phyloP scores from a whole-genome alignment of 495 filamentous ascomycete genomes.

The Penicillium taxi region DNA sequence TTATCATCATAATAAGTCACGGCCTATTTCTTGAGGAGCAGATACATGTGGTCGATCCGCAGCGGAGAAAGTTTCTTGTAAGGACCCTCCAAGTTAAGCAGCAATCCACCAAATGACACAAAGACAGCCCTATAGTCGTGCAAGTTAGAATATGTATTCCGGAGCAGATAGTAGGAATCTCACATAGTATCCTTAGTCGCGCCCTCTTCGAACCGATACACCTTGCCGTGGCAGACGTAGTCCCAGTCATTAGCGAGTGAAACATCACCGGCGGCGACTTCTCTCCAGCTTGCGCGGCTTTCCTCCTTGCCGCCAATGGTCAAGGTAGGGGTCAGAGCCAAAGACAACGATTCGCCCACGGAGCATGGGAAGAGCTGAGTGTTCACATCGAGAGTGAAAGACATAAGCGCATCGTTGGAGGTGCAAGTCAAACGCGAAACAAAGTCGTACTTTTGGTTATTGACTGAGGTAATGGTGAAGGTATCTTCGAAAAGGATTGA shows the following conservation, averaged over 20 bases:
- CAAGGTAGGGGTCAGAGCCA: slow-evolving; percentile 77
- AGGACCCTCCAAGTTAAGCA: slow-evolving; percentile 85
- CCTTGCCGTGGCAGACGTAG: slow-evolving; percentile 96
- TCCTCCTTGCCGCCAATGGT: slow-evolving; percentile 76
- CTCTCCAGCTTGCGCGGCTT: slow-evolving; percentile 62
- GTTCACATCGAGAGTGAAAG: slow-evolving; percentile 88
- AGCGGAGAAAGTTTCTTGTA: slow-evolving; percentile 91
- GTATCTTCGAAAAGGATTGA: slow-evolving; percentile 86
- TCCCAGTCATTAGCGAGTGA: slow-evolving; percentile 88
- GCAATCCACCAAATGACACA: slow-evolving; percentile 81
- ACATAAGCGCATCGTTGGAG: slow-evolving; percentile 59
- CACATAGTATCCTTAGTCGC: slow-evolving; percentile 74
- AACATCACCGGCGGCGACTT: slow-evolving; percentile 60
- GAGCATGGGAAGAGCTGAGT: slow-evolving; percentile 76
- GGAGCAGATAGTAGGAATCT: slow-evolving; percentile 24
- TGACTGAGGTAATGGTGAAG: slow-evolving; percentile 72
- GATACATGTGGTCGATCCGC: slow-evolving; percentile 85
- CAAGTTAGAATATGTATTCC: background rate
- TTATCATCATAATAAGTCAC: too few species aligned
- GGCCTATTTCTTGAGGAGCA: slow-evolving; percentile 89
- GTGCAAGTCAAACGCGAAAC: slow-evolving; percentile 71
- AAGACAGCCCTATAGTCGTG: slow-evolving; percentile 66
- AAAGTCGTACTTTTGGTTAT: slow-evolving; percentile 87
- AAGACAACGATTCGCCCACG: slow-evolving; percentile 62
- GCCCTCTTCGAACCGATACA: slow-evolving; percentile 92